phyloP scores from a whole-genome alignment of 176 grass and related monocot species.

The Leersia perrieri region DNA sequence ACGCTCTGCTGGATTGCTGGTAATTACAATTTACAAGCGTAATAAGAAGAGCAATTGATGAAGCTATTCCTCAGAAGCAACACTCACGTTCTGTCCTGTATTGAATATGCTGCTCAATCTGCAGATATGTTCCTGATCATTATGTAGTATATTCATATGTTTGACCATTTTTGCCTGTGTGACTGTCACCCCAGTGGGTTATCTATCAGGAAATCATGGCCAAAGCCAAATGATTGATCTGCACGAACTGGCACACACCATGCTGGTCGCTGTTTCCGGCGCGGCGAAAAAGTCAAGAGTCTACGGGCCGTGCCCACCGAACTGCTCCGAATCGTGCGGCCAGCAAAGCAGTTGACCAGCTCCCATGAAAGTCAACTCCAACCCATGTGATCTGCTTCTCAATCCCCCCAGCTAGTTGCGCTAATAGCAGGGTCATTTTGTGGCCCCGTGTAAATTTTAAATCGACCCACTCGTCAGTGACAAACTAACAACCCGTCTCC shows the following conservation, averaged over 20 bases:
- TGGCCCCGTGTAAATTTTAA: neutral
- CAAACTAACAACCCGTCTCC: neutral
- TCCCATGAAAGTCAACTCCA: neutral
- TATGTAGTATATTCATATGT: no score
- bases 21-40: constrained; percentile 18
- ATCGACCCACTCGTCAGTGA: neutral
- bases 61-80: neutral
- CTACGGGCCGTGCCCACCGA: neutral
- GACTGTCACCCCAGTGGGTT: neutral
- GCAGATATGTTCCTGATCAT: neutral
- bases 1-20: neutral
- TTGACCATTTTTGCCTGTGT: neutral
- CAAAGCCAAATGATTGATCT: neutral
- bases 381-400: neutral
- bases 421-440: neutral
- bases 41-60: neutral
- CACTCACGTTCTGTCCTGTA: neutral
- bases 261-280: neutral
- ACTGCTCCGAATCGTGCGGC: neutral
- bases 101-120: constrained; percentile 1
- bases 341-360: neutral
- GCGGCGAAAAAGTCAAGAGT: constrained; percentile 14
- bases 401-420: neutral
- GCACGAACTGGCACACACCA: neutral
- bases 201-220: neutral